These are phyloP conservation scores for Phytophthora agathidicida DNA, from an alignment of 352 stramenopile genomes.

Conservation along the genomic window DNA sequence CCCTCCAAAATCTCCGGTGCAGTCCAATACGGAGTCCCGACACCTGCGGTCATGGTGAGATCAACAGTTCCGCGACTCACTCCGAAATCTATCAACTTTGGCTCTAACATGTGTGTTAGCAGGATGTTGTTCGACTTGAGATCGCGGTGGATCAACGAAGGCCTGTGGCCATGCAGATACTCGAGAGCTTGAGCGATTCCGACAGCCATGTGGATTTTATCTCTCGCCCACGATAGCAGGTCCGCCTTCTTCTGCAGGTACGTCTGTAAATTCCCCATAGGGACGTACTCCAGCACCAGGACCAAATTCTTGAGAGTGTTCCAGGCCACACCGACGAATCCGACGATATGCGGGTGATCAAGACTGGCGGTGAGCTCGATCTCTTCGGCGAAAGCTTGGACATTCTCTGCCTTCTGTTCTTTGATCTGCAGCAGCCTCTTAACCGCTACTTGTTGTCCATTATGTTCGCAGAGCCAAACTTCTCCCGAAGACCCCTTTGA, in stretches of 20 bases:
- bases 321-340: slow-evolving; percentile 67
- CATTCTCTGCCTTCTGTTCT: slow-evolving; percentile 25
- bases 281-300: slow-evolving; percentile 43
- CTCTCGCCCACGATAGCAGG: slow-evolving; percentile 35
- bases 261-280: slow-evolving; percentile 23
- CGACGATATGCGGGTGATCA: slow-evolving; percentile 55
- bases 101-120: slow-evolving; percentile 64
- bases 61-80: slow-evolving; percentile 40
- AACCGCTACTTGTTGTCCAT: slow-evolving; percentile 38
- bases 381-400: slow-evolving; percentile 45
- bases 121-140: slow-evolving; percentile 68
- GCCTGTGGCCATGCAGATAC: slow-evolving; percentile 34
- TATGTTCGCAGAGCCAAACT: slow-evolving; percentile 38
- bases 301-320: slow-evolving; percentile 38
- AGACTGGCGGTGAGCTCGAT: slow-evolving; percentile 49
- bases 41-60: slow-evolving; percentile 54
- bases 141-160: slow-evolving; percentile 42
- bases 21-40: slow-evolving; percentile 87
- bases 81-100: slow-evolving; percentile 88
- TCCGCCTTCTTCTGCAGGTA: slow-evolving; percentile 30
- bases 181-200: slow-evolving; percentile 35
- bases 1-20: slow-evolving; percentile 75
- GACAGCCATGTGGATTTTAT: slow-evolving; percentile 56
- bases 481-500: slow-evolving; percentile 45
- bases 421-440: slow-evolving; percentile 51